Evolutionary conservation across 176 grass and related monocot species (phyloP), one percentile per base, ranked within the genome.

Genomic region (Metroxylon sagu): DNA sequence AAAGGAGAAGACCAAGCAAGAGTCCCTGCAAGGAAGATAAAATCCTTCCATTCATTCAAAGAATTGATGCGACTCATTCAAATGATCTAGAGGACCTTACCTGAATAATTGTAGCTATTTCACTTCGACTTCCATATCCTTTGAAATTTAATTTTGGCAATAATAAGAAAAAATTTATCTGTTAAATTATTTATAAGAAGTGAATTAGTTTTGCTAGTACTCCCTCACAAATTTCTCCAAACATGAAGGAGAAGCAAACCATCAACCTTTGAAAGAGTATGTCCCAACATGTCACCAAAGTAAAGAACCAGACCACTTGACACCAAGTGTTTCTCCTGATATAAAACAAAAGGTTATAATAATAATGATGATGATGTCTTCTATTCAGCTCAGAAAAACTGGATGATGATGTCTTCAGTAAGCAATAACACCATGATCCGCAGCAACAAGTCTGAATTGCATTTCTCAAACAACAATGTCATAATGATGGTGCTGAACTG

Each of bases 251-350:
- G 29, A 56, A 19, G 51, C 43, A 55, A 26, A 49, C 5, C 16
- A 29, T 54, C 35, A 50, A 92, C 93, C 84, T 98, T 98, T 29
- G 73, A 70, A 78, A 98, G 54, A 58, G 82, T 83, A 74, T 43
- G 67, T 51, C 81, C 57, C 72, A 98, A 54, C 73, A 88, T 77
- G 75, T 98, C 81, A 53, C 93, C 76, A 71, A 85, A 89, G 81
- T 88, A 98, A 50, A 92, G 76, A 80, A 89, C 52, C 57, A 92
- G 76, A 67, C 93, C 87, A 79, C 69, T 63, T 56, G 84, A 85
- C 51, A 92, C 87, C 35, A 98, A 92, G 84, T 6, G 84, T 79
- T 57, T 98, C 93, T 43, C 93, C 93, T 98, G 62, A 79, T 48
- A 77, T 87, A 56, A 74, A 5, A 79, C 48, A 60, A 76, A 30